phyloP scores from a whole-genome alignment of 768 basidiomycete species.

The Boletus speciosus region DNA sequence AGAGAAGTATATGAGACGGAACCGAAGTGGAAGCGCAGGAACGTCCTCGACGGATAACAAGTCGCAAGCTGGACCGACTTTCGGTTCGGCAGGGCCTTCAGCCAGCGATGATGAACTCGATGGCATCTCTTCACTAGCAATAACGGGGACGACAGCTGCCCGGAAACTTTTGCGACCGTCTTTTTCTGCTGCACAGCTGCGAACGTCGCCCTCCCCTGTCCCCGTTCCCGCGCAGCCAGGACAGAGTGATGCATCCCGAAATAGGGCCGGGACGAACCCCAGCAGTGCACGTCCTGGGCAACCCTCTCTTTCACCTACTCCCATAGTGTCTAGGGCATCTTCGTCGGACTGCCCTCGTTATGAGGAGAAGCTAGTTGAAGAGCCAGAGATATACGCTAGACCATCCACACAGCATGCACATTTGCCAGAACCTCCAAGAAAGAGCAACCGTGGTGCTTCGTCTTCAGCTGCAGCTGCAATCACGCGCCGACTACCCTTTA shows the following conservation, averaged over 20 bases:
- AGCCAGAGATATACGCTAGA: conserved; percentile 53
- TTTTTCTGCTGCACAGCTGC: conserved; percentile 72
- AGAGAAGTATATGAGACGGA: conserved; percentile 79
- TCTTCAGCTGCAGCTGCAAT: conserved; percentile 47
- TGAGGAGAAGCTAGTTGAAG: conserved; percentile 39
- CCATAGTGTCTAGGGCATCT: conserved; percentile 48
- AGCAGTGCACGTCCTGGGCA: conserved; percentile 42
- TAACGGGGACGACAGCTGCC: conserved; percentile 55
- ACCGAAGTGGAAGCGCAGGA: conserved; percentile 76
- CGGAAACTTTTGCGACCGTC: conserved; percentile 64
- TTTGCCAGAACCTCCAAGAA: conserved; percentile 64
- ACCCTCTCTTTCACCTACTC: conserved; percentile 37
- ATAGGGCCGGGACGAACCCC: conserved; percentile 68
- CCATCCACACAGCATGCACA: conserved; percentile 68
- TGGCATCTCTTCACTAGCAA: conserved; percentile 42
- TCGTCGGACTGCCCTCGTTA: conserved; percentile 50
- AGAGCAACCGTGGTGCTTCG: conserved; percentile 37
- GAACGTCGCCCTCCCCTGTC: conserved; percentile 44
- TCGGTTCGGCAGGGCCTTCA: conserved; percentile 49
- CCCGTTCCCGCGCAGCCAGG: conserved; percentile 33
- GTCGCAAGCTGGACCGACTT: conserved; percentile 52
- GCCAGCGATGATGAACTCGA: conserved; percentile 53
- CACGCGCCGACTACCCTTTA: conserved; percentile 63
- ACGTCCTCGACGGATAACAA: conserved; percentile 70
- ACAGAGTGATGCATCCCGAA: conserved; percentile 45